phyloP scores from a whole-genome alignment of 1,284 basidiomycete species.

The Irpex sp. region DNA sequence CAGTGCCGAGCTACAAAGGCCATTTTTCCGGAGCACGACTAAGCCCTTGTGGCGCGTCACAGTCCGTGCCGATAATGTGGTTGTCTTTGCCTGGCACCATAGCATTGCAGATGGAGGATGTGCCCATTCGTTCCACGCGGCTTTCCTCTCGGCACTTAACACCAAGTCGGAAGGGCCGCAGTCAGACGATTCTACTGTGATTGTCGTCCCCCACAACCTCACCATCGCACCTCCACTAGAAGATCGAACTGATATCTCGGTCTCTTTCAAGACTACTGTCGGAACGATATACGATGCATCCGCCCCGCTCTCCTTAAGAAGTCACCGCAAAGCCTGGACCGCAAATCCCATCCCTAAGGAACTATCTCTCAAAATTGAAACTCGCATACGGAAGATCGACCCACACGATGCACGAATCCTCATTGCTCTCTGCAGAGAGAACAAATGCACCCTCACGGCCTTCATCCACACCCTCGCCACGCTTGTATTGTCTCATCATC shows the following conservation, averaged over 20 bases:
- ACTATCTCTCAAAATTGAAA: conserved; percentile 15
- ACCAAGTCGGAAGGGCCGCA: neutral
- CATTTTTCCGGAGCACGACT: conserved; percentile 23
- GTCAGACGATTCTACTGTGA: neutral
- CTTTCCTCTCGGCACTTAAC: conserved; percentile 31
- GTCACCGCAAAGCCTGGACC: conserved; percentile 30
- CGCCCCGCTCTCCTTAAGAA: conserved; percentile 27
- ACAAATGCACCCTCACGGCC: conserved; percentile 34
- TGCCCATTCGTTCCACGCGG: conserved; percentile 34
- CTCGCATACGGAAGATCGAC: conserved; percentile 25
- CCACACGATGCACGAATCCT: conserved; percentile 23
- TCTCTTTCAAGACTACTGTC: conserved; percentile 26
- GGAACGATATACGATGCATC: conserved; percentile 22
- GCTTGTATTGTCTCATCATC: conserved; percentile 24
- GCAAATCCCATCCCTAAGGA: conserved; percentile 23
- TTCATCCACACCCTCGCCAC: conserved; percentile 28
- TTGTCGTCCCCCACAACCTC: conserved; percentile 19
- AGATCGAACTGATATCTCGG: conserved; percentile 25
- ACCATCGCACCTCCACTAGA: conserved; percentile 30
- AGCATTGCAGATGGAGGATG: conserved; percentile 39
- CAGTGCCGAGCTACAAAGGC: conserved; percentile 23
- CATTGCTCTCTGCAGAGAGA: conserved; percentile 25
- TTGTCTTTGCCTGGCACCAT: conserved; percentile 38
- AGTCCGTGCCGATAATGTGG: conserved; percentile 29
- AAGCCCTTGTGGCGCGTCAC: conserved; percentile 36